phyloP scores from a whole-genome alignment of 1,139 yeast species.

The Blastobotrys illinoisensis region DNA sequence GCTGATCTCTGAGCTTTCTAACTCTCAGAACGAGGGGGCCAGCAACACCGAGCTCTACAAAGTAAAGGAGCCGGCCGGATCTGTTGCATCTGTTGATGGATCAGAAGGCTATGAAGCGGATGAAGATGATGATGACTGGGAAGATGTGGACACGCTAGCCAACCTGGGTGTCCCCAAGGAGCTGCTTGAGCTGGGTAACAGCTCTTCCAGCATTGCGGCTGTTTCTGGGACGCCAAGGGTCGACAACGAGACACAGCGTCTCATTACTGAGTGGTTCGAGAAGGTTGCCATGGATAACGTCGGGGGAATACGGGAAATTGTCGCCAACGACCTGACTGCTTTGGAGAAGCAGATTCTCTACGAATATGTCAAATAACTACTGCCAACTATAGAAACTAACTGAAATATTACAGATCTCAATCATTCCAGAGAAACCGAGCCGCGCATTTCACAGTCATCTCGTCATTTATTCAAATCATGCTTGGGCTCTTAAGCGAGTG shows the following conservation, averaged over 20 bases:
- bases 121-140: slow-evolving; percentile 59
- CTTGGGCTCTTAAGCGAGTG: background rate
- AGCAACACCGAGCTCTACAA: background rate
- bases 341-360: slow-evolving; percentile 50
- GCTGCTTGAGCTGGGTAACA: slow-evolving; percentile 13
- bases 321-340: slow-evolving; percentile 43
- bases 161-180: slow-evolving; percentile 35
- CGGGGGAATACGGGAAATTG: slow-evolving; percentile 51
- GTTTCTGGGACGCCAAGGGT: slow-evolving; percentile 11
- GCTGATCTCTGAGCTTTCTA: slow-evolving; percentile 60
- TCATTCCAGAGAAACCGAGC: too few relatives aligned
- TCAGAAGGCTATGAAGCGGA: slow-evolving; percentile 26
- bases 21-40: slow-evolving; percentile 34
- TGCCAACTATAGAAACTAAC: background rate
- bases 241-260: slow-evolving; percentile 32
- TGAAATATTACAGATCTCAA: background rate
- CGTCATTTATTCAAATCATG: background rate
- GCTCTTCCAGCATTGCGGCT: slow-evolving; percentile 1
- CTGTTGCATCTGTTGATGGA: slow-evolving; percentile 11
- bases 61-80: slow-evolving; percentile 5
- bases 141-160: slow-evolving; percentile 41
- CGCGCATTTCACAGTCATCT: background rate
- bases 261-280: slow-evolving; percentile 58
- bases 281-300: slow-evolving; percentile 52
- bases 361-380: slow-evolving; percentile 4